Base-by-base conservation (phyloP, 495 filamentous ascomycete species). In the Penicillium fimorum region DNA sequence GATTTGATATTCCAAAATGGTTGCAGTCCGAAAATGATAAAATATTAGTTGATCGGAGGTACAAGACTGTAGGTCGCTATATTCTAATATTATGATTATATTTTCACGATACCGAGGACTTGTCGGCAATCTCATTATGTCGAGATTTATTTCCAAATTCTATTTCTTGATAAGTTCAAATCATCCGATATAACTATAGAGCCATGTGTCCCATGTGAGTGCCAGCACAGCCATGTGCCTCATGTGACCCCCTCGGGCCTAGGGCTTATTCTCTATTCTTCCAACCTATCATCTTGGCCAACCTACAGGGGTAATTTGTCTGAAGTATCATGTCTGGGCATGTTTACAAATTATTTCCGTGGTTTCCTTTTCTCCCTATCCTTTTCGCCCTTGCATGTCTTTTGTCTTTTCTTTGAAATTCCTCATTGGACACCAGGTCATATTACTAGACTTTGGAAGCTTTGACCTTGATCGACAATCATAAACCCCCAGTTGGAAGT, bases 161-260 rank as follows among this genome's bases (percentile, higher is more conserved):
- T 22, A 22, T 22, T 22, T 22, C 22, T 22, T 22, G 25, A 7
- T n/a, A 38, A 17, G 35, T 2, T 38, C 6, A 38, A 15, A 38
- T 38, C 7, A 17, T 38, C 17, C 30, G 4, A 15, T n/a, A n/a
- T 8, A 7, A 17, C 15, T 38, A 15, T 9, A 12, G 0, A 4
- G 46, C 46, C 47, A 49, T 49, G 47, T 49, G 30, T 24, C 13
- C 40, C 18, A 24, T 2, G 47, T 45, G n/a, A n/a, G n/a, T n/a
- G 52, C 42, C 52, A 54, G 9, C 52, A 47, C 42, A 47, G 43
- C 42, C 52, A 54, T 35, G 41, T 12, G 29, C 22, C 32, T 47
- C 22, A 41, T 45, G 24, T 38, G 24, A 47, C 52, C 13, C 32
- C 13, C n/a, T n/a, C n/a, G n/a, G 35, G 10, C 33, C 41, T 17